phyloP scores from a whole-genome alignment of 1,284 basidiomycete genomes.

The Cystobasidium pallidum region DNA sequence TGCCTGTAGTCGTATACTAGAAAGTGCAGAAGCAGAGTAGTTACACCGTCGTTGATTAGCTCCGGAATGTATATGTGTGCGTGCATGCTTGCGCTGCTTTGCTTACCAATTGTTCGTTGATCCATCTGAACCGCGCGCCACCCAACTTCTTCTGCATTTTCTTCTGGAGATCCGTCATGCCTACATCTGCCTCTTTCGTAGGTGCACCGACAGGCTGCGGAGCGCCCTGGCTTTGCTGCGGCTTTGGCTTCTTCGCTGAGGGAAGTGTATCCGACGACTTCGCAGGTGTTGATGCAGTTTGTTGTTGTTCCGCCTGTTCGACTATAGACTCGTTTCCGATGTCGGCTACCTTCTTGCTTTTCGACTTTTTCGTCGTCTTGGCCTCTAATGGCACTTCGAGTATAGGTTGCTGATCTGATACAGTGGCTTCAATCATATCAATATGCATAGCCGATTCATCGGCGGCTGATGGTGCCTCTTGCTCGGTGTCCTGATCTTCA shows the following conservation, averaged over 20 bases:
- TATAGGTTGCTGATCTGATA: not conserved
- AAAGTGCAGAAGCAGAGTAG: not conserved
- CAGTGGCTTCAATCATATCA: not conserved
- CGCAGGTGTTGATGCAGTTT: no score
- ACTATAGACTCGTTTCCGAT: not conserved
- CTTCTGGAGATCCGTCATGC: constrained; percentile 42
- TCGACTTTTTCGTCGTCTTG: not conserved
- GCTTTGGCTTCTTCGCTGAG: not conserved
- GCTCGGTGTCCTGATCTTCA: not conserved
- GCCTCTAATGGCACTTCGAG: not conserved
- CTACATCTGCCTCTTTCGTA: not conserved
- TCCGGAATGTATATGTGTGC: not conserved
- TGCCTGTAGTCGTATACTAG: constrained; percentile 62
- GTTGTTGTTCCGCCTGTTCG: not conserved
- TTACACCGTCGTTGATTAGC: not conserved
- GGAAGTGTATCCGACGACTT: not conserved
- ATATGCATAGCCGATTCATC: constrained; percentile 14
- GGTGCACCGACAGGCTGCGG: not conserved
- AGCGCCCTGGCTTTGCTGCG: not conserved
- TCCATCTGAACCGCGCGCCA: constrained; percentile 53
- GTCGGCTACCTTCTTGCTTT: not conserved
- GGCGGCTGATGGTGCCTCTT: not conserved
- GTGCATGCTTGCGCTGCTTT: not conserved
- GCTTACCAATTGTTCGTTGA: constrained; percentile 52
- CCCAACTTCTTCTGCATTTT: constrained; percentile 50